Conservation (phyloP, 1,139 yeast species). For the Pichia sp. region DNA sequence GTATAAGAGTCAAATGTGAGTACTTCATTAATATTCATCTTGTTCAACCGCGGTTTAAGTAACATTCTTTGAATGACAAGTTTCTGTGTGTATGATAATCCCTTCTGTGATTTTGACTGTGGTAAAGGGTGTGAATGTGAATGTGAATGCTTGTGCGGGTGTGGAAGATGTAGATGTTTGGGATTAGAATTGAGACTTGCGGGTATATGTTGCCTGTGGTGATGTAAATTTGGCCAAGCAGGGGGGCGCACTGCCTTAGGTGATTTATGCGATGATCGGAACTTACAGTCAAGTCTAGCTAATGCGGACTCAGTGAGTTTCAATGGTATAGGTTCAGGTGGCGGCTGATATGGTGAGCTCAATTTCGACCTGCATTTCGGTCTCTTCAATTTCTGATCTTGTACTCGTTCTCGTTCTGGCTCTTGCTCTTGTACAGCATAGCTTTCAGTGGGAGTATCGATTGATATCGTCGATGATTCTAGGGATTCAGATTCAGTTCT, state of each 20-base stretch:
- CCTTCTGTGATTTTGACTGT: neutral
- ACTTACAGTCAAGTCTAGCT: conserved; percentile 12
- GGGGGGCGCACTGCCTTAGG: neutral
- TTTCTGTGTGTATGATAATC: conserved; percentile 19
- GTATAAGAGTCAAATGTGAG: conserved; percentile 19
- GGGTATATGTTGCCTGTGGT: too few relatives aligned
- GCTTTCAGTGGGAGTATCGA: neutral
- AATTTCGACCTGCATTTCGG: conserved; percentile 8
- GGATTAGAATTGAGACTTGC: too few relatives aligned
- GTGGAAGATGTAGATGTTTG: too few relatives aligned
- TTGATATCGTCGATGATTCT: too few relatives aligned
- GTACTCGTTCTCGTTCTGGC: neutral
- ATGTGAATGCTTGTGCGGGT: too few relatives aligned
- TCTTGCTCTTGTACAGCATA: neutral
- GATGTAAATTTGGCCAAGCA: too few relatives aligned
- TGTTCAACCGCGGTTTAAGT: conserved; percentile 20
- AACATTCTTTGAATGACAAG: conserved; percentile 26
- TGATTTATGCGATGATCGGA: neutral
- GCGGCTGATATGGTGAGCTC: neutral
- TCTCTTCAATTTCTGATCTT: conserved; percentile 4
- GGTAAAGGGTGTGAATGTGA: too few relatives aligned
- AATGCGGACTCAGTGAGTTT: conserved; percentile 21
- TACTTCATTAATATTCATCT: conserved; percentile 10
- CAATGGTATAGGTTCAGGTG: neutral
- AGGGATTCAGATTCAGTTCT: too few relatives aligned